Conservation (phyloP, 805 yeast species). For the Wickerhamomyces kurtzmanii region DNA sequence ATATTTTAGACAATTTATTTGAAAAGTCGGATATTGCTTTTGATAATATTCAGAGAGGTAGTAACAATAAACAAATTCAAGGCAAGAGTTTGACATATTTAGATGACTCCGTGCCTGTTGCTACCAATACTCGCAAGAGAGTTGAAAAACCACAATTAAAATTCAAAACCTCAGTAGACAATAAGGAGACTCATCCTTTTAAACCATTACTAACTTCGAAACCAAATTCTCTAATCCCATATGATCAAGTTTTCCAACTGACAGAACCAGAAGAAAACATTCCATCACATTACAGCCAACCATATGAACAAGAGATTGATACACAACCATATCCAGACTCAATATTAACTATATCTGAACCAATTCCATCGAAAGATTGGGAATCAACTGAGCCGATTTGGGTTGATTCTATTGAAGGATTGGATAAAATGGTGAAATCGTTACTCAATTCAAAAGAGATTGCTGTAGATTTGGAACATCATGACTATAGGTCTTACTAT, state of each 20-base stretch:
- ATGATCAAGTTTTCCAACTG: constrained; percentile 39
- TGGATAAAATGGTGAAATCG: constrained; percentile 44
- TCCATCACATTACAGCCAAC: constrained; percentile 65
- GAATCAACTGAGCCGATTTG: constrained; percentile 51
- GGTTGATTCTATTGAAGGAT: constrained; percentile 51
- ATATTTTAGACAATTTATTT: constrained; percentile 56
- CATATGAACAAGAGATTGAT: constrained; percentile 70
- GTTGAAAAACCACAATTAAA: constrained; percentile 59
- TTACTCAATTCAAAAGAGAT: constrained; percentile 47
- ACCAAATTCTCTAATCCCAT: constrained; percentile 56
- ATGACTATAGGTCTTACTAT: constrained; percentile 80
- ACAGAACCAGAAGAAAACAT: constrained; percentile 26
- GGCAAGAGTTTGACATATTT: constrained; percentile 29
- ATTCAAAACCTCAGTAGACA: constrained; percentile 55
- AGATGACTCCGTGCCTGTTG: constrained; percentile 37
- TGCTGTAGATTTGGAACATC: constrained; percentile 95
- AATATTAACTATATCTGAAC: constrained; percentile 35
- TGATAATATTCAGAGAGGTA: constrained; percentile 29
- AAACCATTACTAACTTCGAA: constrained; percentile 62
- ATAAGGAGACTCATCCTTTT: constrained; percentile 63
- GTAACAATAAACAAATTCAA: constrained; percentile 6
- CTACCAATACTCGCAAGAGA: constrained; percentile 16
- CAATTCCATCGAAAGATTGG: constrained; percentile 57
- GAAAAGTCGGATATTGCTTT: constrained; percentile 70
- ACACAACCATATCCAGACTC: constrained; percentile 57